Evolutionary conservation across 345 rosid genomes (phyloP).

Genomic region (Citrus unshiu): DNA sequence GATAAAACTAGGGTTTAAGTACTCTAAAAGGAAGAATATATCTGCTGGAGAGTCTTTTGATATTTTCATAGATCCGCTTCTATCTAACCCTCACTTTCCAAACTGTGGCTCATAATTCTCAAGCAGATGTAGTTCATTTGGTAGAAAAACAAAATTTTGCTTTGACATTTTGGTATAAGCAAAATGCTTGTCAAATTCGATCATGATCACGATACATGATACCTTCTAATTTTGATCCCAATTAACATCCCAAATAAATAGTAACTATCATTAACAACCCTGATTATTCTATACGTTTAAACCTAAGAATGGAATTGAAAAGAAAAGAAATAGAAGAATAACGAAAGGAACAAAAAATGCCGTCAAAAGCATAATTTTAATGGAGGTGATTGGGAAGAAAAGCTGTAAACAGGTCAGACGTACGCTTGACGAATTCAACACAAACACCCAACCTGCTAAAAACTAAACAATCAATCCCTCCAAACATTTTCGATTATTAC

Average conservation of each 20-base stretch:
- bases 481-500: background rate
- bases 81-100: no score
- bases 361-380: background rate
- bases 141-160: no score
- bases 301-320: no score
- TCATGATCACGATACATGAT: background rate
- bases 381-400: background rate
- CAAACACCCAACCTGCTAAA: background rate
- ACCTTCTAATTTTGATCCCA: background rate
- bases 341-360: background rate
- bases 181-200: background rate
- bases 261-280: no score
- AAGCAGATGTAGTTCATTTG: no score
- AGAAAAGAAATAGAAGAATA: background rate
- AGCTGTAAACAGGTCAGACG: conserved; percentile 14
- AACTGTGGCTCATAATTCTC: no score
- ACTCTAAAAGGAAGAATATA: no score
- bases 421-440: conserved; percentile 14
- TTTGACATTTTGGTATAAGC: background rate
- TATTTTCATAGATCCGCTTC: no score
- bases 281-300: no score
- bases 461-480: background rate
- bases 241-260: background rate
- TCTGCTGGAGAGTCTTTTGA: no score
- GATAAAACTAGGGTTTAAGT: no score